Percentiles rank a stretch among this genome's conserved stretches.
Conservation (phyloP, 2,329 filamentous ascomycete species). For the Blastomyces gilchristii region DNA sequence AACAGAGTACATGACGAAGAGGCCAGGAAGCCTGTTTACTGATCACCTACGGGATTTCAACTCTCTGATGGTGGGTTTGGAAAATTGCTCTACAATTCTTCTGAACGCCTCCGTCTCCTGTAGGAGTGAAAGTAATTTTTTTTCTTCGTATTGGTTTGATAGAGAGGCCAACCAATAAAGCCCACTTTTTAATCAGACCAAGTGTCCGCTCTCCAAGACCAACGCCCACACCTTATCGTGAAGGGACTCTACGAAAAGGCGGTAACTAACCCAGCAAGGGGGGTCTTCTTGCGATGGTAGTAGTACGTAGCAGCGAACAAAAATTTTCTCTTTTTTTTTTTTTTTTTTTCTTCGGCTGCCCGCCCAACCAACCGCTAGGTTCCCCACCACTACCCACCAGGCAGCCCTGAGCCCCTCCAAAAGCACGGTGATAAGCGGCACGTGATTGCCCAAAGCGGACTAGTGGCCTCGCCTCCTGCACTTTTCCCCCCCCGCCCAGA, state of each 20-base stretch:
- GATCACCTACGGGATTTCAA: neutral
- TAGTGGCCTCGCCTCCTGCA: constrained; percentile 23
- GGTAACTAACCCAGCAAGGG: neutral
- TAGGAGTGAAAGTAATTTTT: neutral
- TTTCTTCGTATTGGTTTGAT: constrained; percentile 11
- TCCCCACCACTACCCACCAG: neutral
- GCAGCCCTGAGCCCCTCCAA: constrained; percentile 20
- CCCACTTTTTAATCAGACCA: neutral
- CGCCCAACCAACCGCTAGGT: too few species aligned
- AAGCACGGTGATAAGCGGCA: constrained; percentile 21
- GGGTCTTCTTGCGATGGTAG: constrained; percentile 16
- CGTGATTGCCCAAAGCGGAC: constrained; percentile 8
- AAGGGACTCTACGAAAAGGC: neutral
- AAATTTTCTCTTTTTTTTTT: neutral
- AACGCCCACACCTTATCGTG: constrained; percentile 3
- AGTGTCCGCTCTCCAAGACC: neutral
- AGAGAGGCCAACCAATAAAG: neutral
- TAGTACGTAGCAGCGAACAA: neutral
- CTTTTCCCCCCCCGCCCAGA: constrained; percentile 40
- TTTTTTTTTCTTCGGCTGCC: neutral
- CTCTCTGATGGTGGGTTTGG: neutral
- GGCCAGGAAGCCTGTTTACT: neutral
- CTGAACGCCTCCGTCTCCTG: neutral
- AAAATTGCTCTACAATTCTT: constrained; percentile 10
- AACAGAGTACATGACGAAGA: neutral